A percentile compares a stretch with the other conserved stretches of the same genome.
These are phyloP conservation scores for Gymnopilus junonius DNA, from an alignment of 768 basidiomycete genomes.

Conservation along the genomic window DNA sequence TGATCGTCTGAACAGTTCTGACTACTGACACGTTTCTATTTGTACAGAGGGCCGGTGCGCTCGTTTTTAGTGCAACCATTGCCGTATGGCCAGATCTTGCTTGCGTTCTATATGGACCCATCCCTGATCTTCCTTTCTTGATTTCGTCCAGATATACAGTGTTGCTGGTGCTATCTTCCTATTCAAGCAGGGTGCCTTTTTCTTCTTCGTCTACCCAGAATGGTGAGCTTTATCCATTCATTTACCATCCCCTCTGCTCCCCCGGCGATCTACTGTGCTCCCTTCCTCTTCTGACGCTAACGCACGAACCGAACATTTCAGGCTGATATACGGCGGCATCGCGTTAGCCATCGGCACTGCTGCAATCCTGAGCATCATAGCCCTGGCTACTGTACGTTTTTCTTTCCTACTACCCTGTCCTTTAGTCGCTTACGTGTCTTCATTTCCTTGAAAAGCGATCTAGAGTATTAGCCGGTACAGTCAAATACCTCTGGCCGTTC, in stretches of 20 bases:
- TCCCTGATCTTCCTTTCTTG: slow-evolving; percentile 7
- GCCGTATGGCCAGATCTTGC: slow-evolving; percentile 49
- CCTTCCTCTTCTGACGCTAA: neutral
- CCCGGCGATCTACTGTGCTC: neutral
- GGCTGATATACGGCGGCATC: slow-evolving; percentile 75
- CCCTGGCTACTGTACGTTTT: slow-evolving; percentile 63
- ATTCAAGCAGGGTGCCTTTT: slow-evolving; percentile 60
- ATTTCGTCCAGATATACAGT: slow-evolving; percentile 58
- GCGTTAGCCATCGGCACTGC: slow-evolving; percentile 53
- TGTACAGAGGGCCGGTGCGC: slow-evolving; percentile 70
- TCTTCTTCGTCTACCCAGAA: slow-evolving; percentile 72
- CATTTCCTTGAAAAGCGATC: slow-evolving; percentile 54
- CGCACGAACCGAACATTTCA: slow-evolving; percentile 29
- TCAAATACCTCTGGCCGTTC: slow-evolving; percentile 74
- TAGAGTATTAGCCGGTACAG: slow-evolving; percentile 66
- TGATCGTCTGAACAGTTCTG: neutral
- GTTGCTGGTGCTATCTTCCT: slow-evolving; percentile 68
- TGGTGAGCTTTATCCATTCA: slow-evolving; percentile 47
- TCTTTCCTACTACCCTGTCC: slow-evolving; percentile 4
- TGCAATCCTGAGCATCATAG: slow-evolving; percentile 58
- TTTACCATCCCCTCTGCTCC: too few species aligned
- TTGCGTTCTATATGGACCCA: slow-evolving; percentile 4
- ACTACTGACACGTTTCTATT: slow-evolving; percentile 21
- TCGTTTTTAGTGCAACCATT: slow-evolving; percentile 68
- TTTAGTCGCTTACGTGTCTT: slow-evolving; percentile 16